Percentiles rank a stretch among this genome's conserved stretches.
phyloP scores from a whole-genome alignment of 2,329 filamentous ascomycete genomes.

The Sporothrix phasma region DNA sequence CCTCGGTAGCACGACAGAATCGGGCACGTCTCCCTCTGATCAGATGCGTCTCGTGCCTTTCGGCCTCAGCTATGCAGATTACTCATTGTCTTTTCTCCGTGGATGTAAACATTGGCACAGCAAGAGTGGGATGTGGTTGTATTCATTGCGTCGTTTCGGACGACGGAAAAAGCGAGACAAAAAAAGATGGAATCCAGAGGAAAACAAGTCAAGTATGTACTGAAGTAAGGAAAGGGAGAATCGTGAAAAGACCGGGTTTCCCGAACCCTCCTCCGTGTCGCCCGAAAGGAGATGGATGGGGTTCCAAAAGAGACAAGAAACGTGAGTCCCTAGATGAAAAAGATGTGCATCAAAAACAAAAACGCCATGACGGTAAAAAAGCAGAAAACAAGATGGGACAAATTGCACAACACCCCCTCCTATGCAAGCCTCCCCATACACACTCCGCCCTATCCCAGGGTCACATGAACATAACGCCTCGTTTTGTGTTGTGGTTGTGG shows the following conservation, averaged over 20 bases:
- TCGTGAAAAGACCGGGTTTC: not conserved
- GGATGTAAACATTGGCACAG: not conserved
- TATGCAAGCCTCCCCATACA: not conserved
- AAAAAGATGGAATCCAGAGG: not conserved
- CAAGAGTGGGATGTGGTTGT: not conserved
- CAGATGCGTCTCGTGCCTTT: not conserved
- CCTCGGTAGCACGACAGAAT: not conserved
- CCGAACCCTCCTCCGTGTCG: not conserved
- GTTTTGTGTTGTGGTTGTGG: not conserved
- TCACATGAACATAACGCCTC: not conserved
- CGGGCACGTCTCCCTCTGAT: not conserved
- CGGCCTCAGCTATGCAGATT: not conserved
- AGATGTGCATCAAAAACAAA: not conserved
- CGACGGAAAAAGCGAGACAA: not conserved
- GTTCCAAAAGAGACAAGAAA: not conserved
- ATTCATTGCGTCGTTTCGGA: not conserved
- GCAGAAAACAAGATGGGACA: not conserved
- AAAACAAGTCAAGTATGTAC: not conserved
- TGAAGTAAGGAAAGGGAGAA: not conserved
- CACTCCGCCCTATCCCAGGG: not conserved
- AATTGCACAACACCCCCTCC: not conserved
- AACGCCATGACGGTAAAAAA: not conserved
- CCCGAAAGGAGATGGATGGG: not conserved
- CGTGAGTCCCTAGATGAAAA: not conserved
- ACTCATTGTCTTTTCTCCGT: not conserved